These are phyloP conservation scores for Apocynum venetum DNA, from an alignment of 257 asterid species.

Conservation along the genomic window DNA sequence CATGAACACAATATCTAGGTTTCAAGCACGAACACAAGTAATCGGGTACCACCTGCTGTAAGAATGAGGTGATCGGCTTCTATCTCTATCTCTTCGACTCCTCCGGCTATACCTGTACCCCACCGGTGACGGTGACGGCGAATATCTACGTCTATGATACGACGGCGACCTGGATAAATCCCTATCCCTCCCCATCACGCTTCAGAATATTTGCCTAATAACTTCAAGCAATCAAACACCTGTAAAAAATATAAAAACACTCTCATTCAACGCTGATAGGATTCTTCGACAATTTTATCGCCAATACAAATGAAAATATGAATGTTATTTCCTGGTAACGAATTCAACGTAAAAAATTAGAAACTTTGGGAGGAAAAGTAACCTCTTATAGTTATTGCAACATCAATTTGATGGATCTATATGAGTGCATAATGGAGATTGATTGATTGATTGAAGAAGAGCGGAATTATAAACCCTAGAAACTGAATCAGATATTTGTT, in stretches of 20 bases:
- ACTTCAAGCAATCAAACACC: slow-evolving; percentile 22
- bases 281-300: neutral
- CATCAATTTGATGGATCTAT: slow-evolving; percentile 16
- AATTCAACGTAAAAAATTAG: neutral
- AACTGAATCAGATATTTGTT: neutral
- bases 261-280: neutral
- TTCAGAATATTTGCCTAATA: slow-evolving; percentile 15
- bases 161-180: slow-evolving; percentile 85
- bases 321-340: neutral
- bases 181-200: slow-evolving; percentile 73
- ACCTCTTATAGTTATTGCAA: slow-evolving; percentile 14
- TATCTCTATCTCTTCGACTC: slow-evolving; percentile 68
- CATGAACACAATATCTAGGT: slow-evolving; percentile 5
- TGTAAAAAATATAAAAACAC: slow-evolving; percentile 12
- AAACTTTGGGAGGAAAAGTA: neutral
- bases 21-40: slow-evolving; percentile 22
- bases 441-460: neutral
- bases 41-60: slow-evolving; percentile 95
- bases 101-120: slow-evolving; percentile 63
- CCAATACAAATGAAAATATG: neutral
- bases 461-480: slow-evolving; percentile 24
- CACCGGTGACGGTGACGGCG: slow-evolving; percentile 90
- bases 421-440: neutral
- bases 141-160: slow-evolving; percentile 62
- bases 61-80: slow-evolving; percentile 83